Percentiles rank a stretch among this genome's conserved stretches.
These are phyloP conservation scores for Nicotiana sylvestris DNA, from an alignment of 257 asterid genomes.

Conservation along the genomic window DNA sequence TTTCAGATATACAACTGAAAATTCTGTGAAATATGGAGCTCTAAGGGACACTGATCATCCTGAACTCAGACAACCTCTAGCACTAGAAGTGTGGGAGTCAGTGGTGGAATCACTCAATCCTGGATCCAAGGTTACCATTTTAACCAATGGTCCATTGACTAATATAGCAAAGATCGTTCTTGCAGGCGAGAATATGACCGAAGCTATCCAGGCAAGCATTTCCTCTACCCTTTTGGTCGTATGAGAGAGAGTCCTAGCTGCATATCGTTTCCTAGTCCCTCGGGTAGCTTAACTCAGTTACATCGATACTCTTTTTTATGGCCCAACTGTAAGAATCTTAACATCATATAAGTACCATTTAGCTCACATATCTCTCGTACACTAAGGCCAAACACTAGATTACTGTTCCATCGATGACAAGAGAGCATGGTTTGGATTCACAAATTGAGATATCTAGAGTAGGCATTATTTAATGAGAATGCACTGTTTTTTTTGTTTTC, in stretches of 20 bases:
- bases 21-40: constrained; percentile 61
- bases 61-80: constrained; percentile 73
- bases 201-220: constrained; percentile 51
- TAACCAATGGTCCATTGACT: constrained; percentile 89
- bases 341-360: neutral
- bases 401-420: neutral
- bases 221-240: neutral
- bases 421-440: neutral
- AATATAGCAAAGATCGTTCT: constrained; percentile 57
- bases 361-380: no score
- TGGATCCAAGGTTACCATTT: constrained; percentile 57
- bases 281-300: neutral
- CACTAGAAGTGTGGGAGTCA: constrained; percentile 66
- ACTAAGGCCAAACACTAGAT: neutral
- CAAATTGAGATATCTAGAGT: neutral
- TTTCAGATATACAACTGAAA: constrained; percentile 70
- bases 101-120: constrained; percentile 43
- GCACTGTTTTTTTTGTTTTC: neutral
- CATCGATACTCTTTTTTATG: neutral
- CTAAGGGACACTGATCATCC: constrained; percentile 78
- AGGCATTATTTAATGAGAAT: neutral
- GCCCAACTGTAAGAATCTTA: neutral
- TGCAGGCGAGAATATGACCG: constrained; percentile 41
- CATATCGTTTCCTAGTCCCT: neutral
- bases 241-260: neutral